Percentiles rank a stretch among this genome's conserved stretches.
phyloP scores from a whole-genome alignment of 768 basidiomycete species.

The Terana coerulea region DNA sequence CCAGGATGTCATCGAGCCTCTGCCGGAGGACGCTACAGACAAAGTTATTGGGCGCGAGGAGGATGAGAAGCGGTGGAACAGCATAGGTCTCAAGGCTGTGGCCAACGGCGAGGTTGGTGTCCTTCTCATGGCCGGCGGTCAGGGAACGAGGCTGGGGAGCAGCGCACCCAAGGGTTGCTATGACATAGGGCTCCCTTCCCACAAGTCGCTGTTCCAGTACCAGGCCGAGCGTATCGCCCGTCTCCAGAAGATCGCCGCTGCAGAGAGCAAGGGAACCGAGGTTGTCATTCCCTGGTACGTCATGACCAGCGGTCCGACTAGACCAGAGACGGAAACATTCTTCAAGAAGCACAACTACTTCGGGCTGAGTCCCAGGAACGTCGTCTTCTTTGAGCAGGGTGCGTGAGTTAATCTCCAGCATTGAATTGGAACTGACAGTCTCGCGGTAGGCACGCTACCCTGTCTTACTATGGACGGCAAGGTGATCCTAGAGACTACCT shows the following conservation, averaged over 20 bases:
- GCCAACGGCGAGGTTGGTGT: conserved; percentile 86
- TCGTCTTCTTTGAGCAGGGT: conserved; percentile 98
- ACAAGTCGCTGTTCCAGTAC: conserved; percentile 92
- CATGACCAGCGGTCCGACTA: conserved; percentile 98
- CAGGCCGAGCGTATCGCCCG: conserved; percentile 95
- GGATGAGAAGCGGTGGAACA: conserved; percentile 72
- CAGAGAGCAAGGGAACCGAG: conserved; percentile 45
- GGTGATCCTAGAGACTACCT: conserved; percentile 77
- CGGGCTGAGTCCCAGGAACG: conserved; percentile 73
- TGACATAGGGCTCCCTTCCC: conserved; percentile 91
- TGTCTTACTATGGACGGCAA: conserved; percentile 94
- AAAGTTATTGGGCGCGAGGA: conserved; percentile 50
- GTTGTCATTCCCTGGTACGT: conserved; percentile 95
- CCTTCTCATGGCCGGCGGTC: conserved; percentile 95
- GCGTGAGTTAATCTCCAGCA: conserved; percentile 15
- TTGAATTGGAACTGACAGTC: neutral
- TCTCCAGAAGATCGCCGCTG: conserved; percentile 73
- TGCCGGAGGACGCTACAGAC: conserved; percentile 74
- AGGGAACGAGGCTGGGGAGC: conserved; percentile 92
- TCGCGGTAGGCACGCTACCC: conserved; percentile 77
- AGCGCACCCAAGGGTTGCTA: conserved; percentile 96
- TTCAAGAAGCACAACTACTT: conserved; percentile 78
- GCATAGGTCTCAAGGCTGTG: conserved; percentile 76
- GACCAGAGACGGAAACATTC: conserved; percentile 79
- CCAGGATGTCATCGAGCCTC: conserved; percentile 66